phyloP scores from a whole-genome alignment of 345 rosid species.

The Mallotus nudiflorus region DNA sequence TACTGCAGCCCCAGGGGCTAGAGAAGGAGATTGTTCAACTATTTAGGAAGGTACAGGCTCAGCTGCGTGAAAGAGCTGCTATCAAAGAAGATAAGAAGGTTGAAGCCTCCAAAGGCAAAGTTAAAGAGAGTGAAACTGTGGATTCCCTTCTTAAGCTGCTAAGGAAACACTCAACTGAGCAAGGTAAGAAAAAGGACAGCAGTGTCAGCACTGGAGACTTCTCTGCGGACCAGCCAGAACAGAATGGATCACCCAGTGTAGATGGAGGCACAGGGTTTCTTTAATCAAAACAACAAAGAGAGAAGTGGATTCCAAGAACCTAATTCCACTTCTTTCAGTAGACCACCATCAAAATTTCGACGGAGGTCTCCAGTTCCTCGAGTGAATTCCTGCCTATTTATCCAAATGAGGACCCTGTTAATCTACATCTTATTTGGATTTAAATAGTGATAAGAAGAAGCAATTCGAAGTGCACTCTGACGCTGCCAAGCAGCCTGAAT shows the following conservation, averaged over 20 bases:
- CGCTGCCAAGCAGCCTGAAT: conserved; percentile 30
- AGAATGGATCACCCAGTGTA: conserved; percentile 32
- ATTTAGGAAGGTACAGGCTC: conserved; percentile 85
- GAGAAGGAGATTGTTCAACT: conserved; percentile 88
- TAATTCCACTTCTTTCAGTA: conserved; percentile 42
- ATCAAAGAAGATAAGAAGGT: conserved; percentile 59
- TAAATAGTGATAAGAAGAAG: conserved; percentile 41
- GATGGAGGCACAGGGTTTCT: conserved; percentile 36
- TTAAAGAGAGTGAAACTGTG: conserved; percentile 72
- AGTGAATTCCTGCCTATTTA: conserved; percentile 48
- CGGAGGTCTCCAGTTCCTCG: conserved; percentile 70
- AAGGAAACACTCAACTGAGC: conserved; percentile 77
- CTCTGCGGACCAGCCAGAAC: conserved; percentile 32
- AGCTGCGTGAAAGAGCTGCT: conserved; percentile 81
- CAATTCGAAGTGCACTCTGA: conserved; percentile 35
- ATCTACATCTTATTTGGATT: conserved; percentile 31
- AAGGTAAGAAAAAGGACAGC: conserved; percentile 47
- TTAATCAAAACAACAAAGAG: conserved; percentile 24
- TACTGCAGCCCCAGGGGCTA: conserved; percentile 69
- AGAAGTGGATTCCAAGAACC: conserved; percentile 32
- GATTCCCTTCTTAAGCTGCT: conserved; percentile 78
- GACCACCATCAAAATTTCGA: conserved; percentile 80
- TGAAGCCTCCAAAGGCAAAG: conserved; percentile 50
- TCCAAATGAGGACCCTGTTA: conserved; percentile 42
- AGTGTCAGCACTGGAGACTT: conserved; percentile 32